Evolutionary conservation across 176 grass and related monocot genomes (phyloP).

Genomic region (Alopecurus myosuroides): DNA sequence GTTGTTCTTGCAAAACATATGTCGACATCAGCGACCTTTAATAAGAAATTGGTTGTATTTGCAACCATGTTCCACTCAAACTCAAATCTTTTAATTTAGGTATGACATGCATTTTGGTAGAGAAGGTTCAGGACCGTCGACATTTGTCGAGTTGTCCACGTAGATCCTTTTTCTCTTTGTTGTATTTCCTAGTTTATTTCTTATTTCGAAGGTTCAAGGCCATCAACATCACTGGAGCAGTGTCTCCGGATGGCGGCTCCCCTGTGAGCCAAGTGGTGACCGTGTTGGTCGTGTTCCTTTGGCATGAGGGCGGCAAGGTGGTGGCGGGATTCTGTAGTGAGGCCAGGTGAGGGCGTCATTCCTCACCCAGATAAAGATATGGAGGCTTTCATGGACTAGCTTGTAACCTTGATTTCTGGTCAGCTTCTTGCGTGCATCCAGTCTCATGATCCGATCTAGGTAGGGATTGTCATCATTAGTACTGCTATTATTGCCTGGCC

Average conservation of each 20-base stretch:
- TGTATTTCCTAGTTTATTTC: background rate
- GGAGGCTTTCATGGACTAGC: no score
- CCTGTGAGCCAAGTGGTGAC: no score
- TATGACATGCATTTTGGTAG: background rate
- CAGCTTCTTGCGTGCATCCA: background rate
- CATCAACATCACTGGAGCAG: no score
- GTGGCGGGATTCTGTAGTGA: no score
- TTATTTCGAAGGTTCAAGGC: background rate
- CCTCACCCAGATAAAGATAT: no score
- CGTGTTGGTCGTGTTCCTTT: no score
- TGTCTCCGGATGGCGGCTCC: no score
- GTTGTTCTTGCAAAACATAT: background rate
- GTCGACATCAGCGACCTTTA: background rate
- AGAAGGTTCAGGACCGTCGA: background rate
- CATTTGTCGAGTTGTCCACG: no score
- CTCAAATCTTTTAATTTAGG: background rate
- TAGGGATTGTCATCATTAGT: background rate
- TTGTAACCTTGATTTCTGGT: no score
- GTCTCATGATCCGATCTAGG: background rate
- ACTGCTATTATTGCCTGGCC: background rate
- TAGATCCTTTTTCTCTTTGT: background rate
- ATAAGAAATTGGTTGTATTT: background rate
- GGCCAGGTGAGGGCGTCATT: no score
- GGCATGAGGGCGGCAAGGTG: no score
- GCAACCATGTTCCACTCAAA: no score